Conservation (phyloP, 345 rosid species). For the Euphorbia peplus region DNA sequence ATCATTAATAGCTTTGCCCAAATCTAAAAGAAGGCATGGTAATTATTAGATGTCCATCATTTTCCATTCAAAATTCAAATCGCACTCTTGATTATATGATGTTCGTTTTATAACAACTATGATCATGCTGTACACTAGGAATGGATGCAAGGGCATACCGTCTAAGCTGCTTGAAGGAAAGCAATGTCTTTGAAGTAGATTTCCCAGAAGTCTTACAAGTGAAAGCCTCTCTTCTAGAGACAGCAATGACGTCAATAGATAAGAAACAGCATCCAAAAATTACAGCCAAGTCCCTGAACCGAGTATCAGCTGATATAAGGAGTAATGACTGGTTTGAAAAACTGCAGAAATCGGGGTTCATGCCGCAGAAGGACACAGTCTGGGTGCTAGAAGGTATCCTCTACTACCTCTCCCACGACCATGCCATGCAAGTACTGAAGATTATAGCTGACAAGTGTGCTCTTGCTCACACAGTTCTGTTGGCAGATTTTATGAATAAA, state of each 20-base stretch:
- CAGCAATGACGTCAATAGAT: conserved; percentile 49
- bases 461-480: conserved; percentile 60
- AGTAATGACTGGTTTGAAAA: conserved; percentile 66
- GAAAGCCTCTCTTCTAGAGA: conserved; percentile 60
- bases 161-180: conserved; percentile 61
- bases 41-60: not conserved
- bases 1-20: not conserved
- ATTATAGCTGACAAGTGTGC: conserved; percentile 67
- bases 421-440: conserved; percentile 87
- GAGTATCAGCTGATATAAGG: conserved; percentile 78
- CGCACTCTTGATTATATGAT: not conserved
- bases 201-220: conserved; percentile 66
- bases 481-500: conserved; percentile 96
- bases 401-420: conserved; percentile 72
- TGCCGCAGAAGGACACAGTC: conserved; percentile 61
- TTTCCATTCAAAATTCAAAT: conserved; percentile 1
- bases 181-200: conserved; percentile 80
- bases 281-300: conserved; percentile 66
- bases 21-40: not conserved
- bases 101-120: not conserved
- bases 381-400: conserved; percentile 97
- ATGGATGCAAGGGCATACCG: conserved; percentile 95
- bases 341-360: conserved; percentile 68
- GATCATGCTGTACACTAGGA: conserved; percentile 33
- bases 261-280: conserved; percentile 36